Evolutionary conservation across 2,329 filamentous ascomycete genomes (phyloP).

Genomic region (Diaporthe sp.): DNA sequence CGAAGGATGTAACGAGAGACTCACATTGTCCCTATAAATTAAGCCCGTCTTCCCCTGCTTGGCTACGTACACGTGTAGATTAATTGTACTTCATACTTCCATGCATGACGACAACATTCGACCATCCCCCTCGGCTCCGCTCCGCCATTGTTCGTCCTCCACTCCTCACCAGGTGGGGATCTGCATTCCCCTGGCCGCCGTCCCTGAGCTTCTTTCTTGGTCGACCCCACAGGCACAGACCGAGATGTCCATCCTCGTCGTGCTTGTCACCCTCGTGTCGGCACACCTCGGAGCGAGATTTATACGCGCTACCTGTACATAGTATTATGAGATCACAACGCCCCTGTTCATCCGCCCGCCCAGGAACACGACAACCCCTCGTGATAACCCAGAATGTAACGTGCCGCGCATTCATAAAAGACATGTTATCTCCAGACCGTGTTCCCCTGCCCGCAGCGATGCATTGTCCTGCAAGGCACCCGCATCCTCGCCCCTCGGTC

Average conservation of each 20-base stretch:
- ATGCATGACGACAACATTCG: constrained; percentile 7
- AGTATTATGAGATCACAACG: not conserved
- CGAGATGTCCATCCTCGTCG: not conserved
- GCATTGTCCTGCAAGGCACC: constrained; percentile 8
- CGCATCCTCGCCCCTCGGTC: not conserved
- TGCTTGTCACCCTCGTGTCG: constrained; percentile 2
- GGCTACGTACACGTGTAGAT: not conserved
- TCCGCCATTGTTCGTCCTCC: not conserved
- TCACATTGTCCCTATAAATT: not conserved
- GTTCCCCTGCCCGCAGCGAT: not conserved
- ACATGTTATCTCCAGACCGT: constrained; percentile 8
- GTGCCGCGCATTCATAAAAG: constrained; percentile 18
- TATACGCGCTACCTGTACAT: not conserved
- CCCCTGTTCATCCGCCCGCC: not conserved
- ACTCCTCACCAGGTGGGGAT: not conserved
- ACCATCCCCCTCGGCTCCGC: not conserved
- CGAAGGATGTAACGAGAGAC: not conserved
- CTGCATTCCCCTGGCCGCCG: not conserved
- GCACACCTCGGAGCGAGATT: constrained; percentile 23
- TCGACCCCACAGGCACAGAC: constrained; percentile 2
- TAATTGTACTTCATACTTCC: not conserved
- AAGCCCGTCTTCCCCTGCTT: not conserved
- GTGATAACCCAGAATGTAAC: constrained; percentile 22
- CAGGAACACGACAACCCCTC: constrained; percentile 14
- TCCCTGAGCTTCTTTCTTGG: not conserved